Conservation (phyloP, 225 moss, liverwort and hornwort genomes). For the Antitrichia curtipendula region DNA sequence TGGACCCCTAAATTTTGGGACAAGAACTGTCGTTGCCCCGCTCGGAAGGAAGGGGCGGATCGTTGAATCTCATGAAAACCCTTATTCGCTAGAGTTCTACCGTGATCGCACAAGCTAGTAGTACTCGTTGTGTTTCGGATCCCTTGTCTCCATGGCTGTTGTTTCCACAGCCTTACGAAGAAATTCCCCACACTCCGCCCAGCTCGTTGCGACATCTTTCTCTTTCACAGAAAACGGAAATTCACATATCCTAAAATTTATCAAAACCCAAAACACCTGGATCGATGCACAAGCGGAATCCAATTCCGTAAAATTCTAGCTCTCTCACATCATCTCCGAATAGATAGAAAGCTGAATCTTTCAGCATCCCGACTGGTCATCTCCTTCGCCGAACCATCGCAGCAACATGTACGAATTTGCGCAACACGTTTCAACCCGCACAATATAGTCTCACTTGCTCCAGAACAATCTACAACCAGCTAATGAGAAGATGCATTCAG, state of each 20-base stretch:
- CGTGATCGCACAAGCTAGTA: background rate
- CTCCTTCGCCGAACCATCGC: background rate
- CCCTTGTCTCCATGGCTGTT: slow-evolving; percentile 2
- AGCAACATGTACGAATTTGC: background rate
- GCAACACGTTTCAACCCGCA: background rate
- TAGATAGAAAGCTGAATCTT: background rate
- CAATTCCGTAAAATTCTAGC: background rate
- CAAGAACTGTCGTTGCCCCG: background rate
- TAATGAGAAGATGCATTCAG: background rate
- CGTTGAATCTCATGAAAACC: background rate
- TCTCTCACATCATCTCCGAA: background rate
- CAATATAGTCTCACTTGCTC: background rate
- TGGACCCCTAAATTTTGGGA: slow-evolving; percentile 5
- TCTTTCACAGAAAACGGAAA: background rate
- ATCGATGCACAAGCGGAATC: background rate
- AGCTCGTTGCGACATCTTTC: slow-evolving; percentile 20
- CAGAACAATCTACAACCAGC: background rate
- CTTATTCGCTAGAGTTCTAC: background rate
- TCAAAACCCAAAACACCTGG: background rate
- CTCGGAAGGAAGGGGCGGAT: background rate
- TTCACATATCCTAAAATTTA: background rate
- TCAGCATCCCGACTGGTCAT: background rate
- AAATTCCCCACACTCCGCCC: background rate
- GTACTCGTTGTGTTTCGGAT: background rate
- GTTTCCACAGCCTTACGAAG: background rate